Conservation (phyloP, 169 alveolate genomes). For the Amoebophrya sp. region DNA sequence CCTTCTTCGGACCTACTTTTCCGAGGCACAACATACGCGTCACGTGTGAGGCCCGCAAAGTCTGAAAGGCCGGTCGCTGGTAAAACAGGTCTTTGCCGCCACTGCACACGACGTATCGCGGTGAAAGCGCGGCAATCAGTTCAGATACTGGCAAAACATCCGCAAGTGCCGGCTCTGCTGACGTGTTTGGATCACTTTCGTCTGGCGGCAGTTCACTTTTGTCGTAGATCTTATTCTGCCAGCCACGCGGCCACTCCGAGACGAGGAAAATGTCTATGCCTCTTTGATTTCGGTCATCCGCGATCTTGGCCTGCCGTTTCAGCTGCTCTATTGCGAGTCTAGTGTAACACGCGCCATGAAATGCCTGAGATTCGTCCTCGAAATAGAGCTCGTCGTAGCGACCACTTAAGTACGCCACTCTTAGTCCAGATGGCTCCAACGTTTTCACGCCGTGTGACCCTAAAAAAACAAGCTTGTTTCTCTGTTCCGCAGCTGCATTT, state of each 20-base stretch:
- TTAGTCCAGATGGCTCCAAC: neutral
- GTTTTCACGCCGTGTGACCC: constrained; percentile 9
- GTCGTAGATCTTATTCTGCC: neutral
- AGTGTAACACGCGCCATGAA: constrained; percentile 8
- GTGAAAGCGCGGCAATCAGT: neutral
- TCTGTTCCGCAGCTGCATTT: neutral
- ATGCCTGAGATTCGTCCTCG: neutral
- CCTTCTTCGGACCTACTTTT: neutral
- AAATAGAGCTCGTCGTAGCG: neutral
- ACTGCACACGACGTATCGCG: neutral
- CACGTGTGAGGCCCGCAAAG: neutral
- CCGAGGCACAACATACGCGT: neutral
- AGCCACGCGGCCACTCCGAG: neutral
- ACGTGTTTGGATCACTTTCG: neutral
- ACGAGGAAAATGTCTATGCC: neutral
- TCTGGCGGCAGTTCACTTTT: neutral
- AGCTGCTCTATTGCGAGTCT: neutral
- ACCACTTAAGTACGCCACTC: neutral
- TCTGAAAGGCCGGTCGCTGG: neutral
- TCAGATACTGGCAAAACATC: neutral
- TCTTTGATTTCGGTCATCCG: neutral
- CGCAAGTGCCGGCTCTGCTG: neutral
- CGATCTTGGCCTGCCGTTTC: constrained; percentile 19
- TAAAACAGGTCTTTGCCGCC: neutral
- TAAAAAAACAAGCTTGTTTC: neutral